phyloP scores from a whole-genome alignment of 495 filamentous ascomycete genomes.

The Polyplosphaeria fusca region DNA sequence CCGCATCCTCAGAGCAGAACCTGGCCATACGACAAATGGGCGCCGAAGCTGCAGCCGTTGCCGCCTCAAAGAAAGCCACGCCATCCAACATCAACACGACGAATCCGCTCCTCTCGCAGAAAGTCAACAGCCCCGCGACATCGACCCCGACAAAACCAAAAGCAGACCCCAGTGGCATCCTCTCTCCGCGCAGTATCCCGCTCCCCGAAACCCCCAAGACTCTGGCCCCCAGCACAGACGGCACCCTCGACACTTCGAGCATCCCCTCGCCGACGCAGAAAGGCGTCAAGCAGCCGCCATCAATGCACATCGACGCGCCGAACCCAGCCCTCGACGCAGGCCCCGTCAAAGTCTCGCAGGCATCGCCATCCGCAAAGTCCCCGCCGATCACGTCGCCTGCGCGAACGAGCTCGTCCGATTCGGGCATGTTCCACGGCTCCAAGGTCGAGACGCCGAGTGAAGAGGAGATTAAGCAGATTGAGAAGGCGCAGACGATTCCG shows the following conservation, averaged over 20 bases:
- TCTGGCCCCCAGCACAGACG: neutral
- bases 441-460: slow-evolving; percentile 20
- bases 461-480: slow-evolving; percentile 35
- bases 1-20: slow-evolving; percentile 18
- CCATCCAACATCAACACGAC: slow-evolving; percentile 27
- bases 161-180: slow-evolving; percentile 10
- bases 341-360: neutral
- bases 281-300: slow-evolving; percentile 13
- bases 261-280: slow-evolving; percentile 3
- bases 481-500: slow-evolving; percentile 23
- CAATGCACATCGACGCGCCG: slow-evolving; percentile 16
- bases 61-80: slow-evolving; percentile 24
- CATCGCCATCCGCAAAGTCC: slow-evolving; percentile 2
- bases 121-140: slow-evolving; percentile 19
- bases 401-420: neutral
- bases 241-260: neutral
- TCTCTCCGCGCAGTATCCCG: slow-evolving; percentile 19
- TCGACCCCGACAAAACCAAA: slow-evolving; percentile 15
- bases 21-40: slow-evolving; percentile 29
- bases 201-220: slow-evolving; percentile 24
- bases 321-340: slow-evolving; percentile 16
- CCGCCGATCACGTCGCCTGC: neutral
- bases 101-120: slow-evolving; percentile 29
- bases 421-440: slow-evolving; percentile 22
- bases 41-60: slow-evolving; percentile 31